Base-by-base conservation (phyloP, 306 rosid genomes). In the Hippophae rhamnoides region DNA sequence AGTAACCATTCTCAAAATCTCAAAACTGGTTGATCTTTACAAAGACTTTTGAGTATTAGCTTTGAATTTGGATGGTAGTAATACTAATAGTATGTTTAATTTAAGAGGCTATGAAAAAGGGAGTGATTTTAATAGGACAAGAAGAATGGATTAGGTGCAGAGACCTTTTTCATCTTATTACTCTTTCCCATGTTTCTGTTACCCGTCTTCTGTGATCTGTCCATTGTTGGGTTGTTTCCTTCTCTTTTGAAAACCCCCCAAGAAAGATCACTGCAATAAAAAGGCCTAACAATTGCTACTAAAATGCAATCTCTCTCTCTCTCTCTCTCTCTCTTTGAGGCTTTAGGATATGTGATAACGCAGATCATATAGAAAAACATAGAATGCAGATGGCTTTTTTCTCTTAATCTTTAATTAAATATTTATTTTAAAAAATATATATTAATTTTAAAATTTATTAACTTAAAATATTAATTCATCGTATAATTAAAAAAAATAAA, bases 1-100 rank as follows among this genome's bases (percentile, higher is more conserved):
- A 18, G 82, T 68, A 83, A 88, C 96, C 96, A 88, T 84, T 50
- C 55, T 31, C 38, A 31, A 31, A 31, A 31, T 31, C 38, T 7
- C 52, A 26, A 26, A 10, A 5, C 56, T 44, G 25, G 53, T 40
- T 2, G 5, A 31, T 31, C 38, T 31, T 31, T 31, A 31, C 4
- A 31, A 31, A 31, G 3, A 31, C 38, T 31, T 31, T 31, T 31
- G 38, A 31, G 38, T 31, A 31, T 31, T 31, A 31, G 38, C 38
- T 31, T 31, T 31, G 38, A 31, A 31, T 31, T 31, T 31, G 38
- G 38, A 31, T 31, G 38, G 38, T 31, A 31, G 38, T 31, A 31
- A 31, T 31, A 31, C 4, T 31, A 31, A 31, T 31, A 31, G 38
- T 31, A 31, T 2, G 38, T 4, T 4, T 31, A 31, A 31, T 31